These are phyloP conservation scores for Chlorella ohadii DNA, from an alignment of 139 green algal species.

Conservation along the genomic window DNA sequence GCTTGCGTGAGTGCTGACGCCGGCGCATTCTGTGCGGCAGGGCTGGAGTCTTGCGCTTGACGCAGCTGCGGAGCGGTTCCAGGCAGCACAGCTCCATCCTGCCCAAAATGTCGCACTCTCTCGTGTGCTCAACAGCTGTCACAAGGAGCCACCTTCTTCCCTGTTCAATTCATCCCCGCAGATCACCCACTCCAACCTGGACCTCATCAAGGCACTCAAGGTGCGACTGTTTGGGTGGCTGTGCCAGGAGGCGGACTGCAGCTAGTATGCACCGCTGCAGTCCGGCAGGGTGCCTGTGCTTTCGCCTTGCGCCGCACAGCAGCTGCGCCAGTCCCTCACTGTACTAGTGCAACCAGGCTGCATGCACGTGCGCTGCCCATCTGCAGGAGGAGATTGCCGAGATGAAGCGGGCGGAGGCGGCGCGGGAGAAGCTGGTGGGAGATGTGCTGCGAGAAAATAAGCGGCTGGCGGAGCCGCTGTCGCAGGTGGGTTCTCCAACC, in stretches of 20 bases:
- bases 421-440: slow-evolving; percentile 90
- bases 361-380: neutral
- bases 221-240: neutral
- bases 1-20: too few relatives aligned
- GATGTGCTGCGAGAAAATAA: slow-evolving; percentile 90
- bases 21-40: too few relatives aligned
- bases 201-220: slow-evolving; percentile 93
- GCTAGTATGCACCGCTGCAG: too few relatives aligned
- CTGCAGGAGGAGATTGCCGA: slow-evolving; percentile 83
- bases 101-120: too few relatives aligned
- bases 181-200: slow-evolving; percentile 94
- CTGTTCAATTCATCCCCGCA: too few relatives aligned
- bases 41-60: too few relatives aligned
- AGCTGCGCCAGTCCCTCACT: too few relatives aligned
- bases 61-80: neutral
- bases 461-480: slow-evolving; percentile 82
- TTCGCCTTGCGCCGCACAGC: too few relatives aligned
- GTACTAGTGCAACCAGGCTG: neutral
- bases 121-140: too few relatives aligned
- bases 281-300: too few relatives aligned
- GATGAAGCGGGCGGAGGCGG: slow-evolving; percentile 88
- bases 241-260: neutral
- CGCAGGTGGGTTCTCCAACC: slow-evolving; percentile 49
- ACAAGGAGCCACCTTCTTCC: too few relatives aligned
- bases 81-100: too few relatives aligned